Conservation (phyloP, 2,329 filamentous ascomycete species). For the Colletotrichum liriopes region DNA sequence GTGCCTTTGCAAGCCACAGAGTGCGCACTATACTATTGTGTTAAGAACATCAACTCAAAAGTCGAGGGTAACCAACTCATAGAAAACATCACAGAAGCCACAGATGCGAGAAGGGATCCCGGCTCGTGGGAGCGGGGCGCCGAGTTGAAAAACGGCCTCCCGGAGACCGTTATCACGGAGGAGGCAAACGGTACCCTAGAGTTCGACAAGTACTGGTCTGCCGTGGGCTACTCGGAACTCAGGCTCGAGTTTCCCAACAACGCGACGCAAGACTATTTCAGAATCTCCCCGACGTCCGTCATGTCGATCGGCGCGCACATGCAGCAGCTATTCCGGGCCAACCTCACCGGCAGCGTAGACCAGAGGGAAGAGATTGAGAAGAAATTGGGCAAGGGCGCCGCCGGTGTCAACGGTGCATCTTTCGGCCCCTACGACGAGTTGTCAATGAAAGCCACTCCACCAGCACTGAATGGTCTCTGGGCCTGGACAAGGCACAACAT, state of each 20-base stretch:
- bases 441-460: not conserved
- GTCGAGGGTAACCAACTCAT: conserved; percentile 4
- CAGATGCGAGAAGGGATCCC: not conserved
- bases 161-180: not conserved
- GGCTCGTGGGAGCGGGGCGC: conserved; percentile 9
- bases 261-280: not conserved
- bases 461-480: not conserved
- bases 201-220: conserved; percentile 21
- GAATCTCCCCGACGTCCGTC: conserved; percentile 1
- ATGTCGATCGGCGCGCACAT: conserved; percentile 19
- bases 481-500: not conserved
- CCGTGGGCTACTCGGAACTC: not conserved
- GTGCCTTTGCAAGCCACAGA: conserved; percentile 20
- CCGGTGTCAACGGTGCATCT: conserved; percentile 13
- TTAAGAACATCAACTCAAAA: not conserved
- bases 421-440: conserved; percentile 1
- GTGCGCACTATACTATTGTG: conserved; percentile 28
- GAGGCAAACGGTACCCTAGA: conserved; percentile 4
- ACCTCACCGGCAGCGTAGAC: not conserved
- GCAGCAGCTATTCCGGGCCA: conserved; percentile 7
- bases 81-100: not conserved
- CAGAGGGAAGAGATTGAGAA: not conserved
- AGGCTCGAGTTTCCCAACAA: not conserved
- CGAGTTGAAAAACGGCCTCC: not conserved
- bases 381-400: not conserved